Evolutionary conservation across 257 asterid genomes (phyloP), one percentile per base, ranked within the genome.

Genomic region (Solanum peruvianum): DNA sequence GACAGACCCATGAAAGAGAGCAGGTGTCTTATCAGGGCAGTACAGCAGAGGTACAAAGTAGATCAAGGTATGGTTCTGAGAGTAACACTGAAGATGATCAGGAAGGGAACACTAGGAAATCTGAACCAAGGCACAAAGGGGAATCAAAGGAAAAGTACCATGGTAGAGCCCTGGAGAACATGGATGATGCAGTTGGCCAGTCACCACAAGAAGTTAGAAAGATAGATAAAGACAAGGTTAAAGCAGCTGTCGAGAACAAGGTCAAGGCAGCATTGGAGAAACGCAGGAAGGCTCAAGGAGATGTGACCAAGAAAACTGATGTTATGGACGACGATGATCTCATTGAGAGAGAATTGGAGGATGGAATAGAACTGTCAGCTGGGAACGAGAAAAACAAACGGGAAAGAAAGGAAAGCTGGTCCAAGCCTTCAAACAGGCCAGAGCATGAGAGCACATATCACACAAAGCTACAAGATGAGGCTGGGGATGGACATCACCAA

Each of bases 321-420:
- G 88, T 91, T 41, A 33, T 91, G 91, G 98, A 95, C 78, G 98
- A 95, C 7, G 93, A 91, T 87, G 91, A 91, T 70, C 91, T 91
- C 89, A 94, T 95, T 16, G 98, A 94, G 91, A 92, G 97, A 88
- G 96, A 93, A 91, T 91, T 95, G 64, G 98, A 95, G 89, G 93
- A 95, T 56, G 93, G 92, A 33, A 90, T 95, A 71, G 97, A 93
- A 86, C 86, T 95, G 82, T 93, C 94, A 44, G 89, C 90, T 35
- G 96, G 91, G 88, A 90, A 89, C 42, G 95, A 94, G 13, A 93
- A 92, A 85, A 91, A 12, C 72, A 93, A 92, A 72, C 77, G 82
- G 3, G 95, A 92, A 66, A 89, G 89, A 86, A 93, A 90, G 87
- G 93, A 90, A 84, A 89, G 71, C 75, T 90, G 91, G 93, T 88